phyloP scores from a whole-genome alignment of 2,329 filamentous ascomycete species.

The Bipolaris sorokiniana region DNA sequence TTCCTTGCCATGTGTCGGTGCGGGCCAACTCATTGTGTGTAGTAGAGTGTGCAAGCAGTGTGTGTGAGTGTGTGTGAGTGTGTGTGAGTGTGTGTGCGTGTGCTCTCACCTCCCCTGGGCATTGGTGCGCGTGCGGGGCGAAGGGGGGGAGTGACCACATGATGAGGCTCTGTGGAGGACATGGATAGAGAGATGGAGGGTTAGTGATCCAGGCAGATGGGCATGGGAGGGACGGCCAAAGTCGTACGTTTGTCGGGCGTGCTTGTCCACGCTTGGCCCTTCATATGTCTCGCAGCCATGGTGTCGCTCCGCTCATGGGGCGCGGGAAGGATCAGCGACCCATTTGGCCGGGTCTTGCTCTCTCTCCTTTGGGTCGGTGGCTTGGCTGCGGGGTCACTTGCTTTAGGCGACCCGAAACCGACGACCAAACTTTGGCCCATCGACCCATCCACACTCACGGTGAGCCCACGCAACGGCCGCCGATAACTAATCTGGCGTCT shows the following conservation, averaged over 20 bases:
- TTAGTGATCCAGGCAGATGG: too few species aligned
- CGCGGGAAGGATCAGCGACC: constrained; percentile 32
- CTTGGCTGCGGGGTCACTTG: constrained; percentile 30
- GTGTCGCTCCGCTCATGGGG: constrained; percentile 11
- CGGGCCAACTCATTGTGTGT: too few species aligned
- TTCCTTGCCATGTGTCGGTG: too few species aligned
- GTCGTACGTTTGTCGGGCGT: not conserved
- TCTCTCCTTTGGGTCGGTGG: constrained; percentile 14
- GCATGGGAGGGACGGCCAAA: not conserved
- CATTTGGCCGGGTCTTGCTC: constrained; percentile 22
- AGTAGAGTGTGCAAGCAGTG: too few species aligned
- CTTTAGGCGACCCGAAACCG: constrained; percentile 38
- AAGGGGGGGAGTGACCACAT: not conserved
- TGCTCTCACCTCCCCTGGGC: too few species aligned
- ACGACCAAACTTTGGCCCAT: constrained; percentile 21
- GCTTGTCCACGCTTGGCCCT: constrained; percentile 17
- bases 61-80: too few species aligned
- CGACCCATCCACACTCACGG: constrained; percentile 19
- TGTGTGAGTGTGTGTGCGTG: too few species aligned
- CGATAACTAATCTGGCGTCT: constrained; percentile 9
- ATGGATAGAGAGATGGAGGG: too few species aligned
- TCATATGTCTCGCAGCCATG: constrained; percentile 11
- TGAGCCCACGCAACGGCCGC: constrained; percentile 31
- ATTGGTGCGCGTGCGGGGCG: not conserved
- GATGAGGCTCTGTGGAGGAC: constrained; percentile 17